Conservation (phyloP, 768 basidiomycete species). For the Suillus americanus region DNA sequence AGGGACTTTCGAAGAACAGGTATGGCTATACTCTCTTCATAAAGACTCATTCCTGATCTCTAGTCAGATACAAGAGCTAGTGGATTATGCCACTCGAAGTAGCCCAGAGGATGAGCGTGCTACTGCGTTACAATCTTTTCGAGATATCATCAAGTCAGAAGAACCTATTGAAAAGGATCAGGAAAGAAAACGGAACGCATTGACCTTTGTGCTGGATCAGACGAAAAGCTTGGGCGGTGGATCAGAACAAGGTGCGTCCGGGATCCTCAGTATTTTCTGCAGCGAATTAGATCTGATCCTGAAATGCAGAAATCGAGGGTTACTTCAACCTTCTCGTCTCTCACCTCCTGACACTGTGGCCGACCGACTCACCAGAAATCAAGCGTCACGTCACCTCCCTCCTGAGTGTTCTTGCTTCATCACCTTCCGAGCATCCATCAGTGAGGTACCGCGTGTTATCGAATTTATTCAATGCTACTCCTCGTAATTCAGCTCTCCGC, state of each 20-base stretch:
- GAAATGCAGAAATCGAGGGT: slow-evolving; percentile 69
- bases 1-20: slow-evolving; percentile 89
- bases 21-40: slow-evolving; percentile 26
- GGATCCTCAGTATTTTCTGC: not conserved
- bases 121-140: slow-evolving; percentile 63
- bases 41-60: not conserved
- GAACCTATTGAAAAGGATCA: slow-evolving; percentile 58
- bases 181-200: slow-evolving; percentile 48
- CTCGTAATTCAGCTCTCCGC: slow-evolving; percentile 48
- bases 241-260: slow-evolving; percentile 64
- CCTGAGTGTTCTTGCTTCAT: slow-evolving; percentile 53
- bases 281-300: slow-evolving; percentile 6
- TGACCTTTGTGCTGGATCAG: slow-evolving; percentile 60
- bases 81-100: slow-evolving; percentile 68
- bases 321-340: slow-evolving; percentile 84
- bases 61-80: slow-evolving; percentile 70
- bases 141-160: slow-evolving; percentile 51
- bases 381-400: slow-evolving; percentile 49
- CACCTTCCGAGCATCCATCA: slow-evolving; percentile 50
- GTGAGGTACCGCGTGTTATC: slow-evolving; percentile 85
- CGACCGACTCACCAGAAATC: slow-evolving; percentile 53
- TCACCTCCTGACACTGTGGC: slow-evolving; percentile 64
- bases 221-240: slow-evolving; percentile 75
- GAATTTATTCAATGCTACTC: slow-evolving; percentile 78
- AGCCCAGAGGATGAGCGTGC: slow-evolving; percentile 68